Conservation (phyloP, 208 protist genomes). For the Crithidia bombi region DNA sequence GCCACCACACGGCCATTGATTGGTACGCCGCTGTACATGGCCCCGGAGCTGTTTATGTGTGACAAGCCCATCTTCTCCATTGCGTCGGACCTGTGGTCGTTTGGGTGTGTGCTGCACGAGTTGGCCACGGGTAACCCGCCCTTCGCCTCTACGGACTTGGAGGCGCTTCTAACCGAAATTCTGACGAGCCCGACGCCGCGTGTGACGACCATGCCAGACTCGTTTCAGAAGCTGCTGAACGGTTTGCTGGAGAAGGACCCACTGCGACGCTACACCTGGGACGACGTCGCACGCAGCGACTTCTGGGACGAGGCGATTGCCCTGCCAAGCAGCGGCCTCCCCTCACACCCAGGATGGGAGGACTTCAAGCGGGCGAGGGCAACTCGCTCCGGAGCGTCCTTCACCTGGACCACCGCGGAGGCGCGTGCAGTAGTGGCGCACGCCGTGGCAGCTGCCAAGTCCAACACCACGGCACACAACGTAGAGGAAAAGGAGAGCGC, state of each 20-base stretch:
- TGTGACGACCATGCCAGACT: slow-evolving; percentile 45
- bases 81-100: slow-evolving; percentile 93
- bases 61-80: slow-evolving; percentile 71
- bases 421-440: slow-evolving; percentile 35
- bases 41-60: slow-evolving; percentile 91
- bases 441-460: slow-evolving; percentile 39
- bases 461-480: slow-evolving; percentile 38
- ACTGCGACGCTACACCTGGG: slow-evolving; percentile 76
- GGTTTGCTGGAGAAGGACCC: slow-evolving; percentile 86
- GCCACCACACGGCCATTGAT: slow-evolving; percentile 47
- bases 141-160: slow-evolving; percentile 92
- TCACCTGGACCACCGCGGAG: slow-evolving; percentile 37
- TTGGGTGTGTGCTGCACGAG: slow-evolving; percentile 95
- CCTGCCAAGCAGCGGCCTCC: slow-evolving; percentile 36
- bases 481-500: slow-evolving; percentile 44
- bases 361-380: slow-evolving; percentile 34
- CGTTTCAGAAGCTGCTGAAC: slow-evolving; percentile 73
- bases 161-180: slow-evolving; percentile 94
- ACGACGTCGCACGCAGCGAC: slow-evolving; percentile 60
- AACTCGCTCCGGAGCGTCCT: background rate
- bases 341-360: slow-evolving; percentile 72
- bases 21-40: slow-evolving; percentile 93
- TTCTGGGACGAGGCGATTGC: slow-evolving; percentile 83
- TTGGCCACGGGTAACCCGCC: slow-evolving; percentile 90
- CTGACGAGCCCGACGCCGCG: slow-evolving; percentile 41